These are phyloP conservation scores for Beauveria varroae DNA, from an alignment of 2,329 filamentous ascomycete genomes.

Conservation along the genomic window DNA sequence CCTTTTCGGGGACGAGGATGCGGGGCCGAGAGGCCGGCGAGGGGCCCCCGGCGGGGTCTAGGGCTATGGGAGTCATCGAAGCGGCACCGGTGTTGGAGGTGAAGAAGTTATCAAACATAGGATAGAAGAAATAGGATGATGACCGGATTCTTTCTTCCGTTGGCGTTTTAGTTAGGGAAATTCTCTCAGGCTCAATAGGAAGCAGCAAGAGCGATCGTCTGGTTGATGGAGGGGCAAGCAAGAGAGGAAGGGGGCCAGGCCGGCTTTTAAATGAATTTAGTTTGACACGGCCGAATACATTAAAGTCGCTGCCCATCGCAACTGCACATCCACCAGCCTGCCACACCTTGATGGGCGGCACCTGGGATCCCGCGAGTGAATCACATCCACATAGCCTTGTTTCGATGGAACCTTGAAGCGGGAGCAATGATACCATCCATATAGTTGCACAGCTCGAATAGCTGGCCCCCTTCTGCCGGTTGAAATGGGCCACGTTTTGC, in stretches of 20 bases:
- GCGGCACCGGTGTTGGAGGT: neutral
- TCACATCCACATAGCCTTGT: neutral
- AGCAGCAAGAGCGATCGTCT: neutral
- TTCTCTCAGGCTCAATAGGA: neutral
- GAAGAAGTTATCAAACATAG: neutral
- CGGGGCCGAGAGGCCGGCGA: constrained; percentile 24
- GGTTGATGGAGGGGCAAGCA: neutral
- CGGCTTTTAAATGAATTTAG: neutral
- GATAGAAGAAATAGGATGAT: neutral
- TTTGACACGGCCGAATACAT: constrained; percentile 1
- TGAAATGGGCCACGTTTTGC: neutral
- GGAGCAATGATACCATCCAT: neutral
- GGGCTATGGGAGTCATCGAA: constrained; percentile 17
- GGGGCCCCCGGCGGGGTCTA: neutral
- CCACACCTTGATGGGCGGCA: constrained; percentile 8
- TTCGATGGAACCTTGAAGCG: neutral
- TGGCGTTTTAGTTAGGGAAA: neutral
- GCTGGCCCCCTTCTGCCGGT: neutral
- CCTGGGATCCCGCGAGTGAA: neutral
- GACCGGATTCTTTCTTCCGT: neutral
- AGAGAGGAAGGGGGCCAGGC: neutral
- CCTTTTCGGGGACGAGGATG: constrained; percentile 71
- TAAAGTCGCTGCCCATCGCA: neutral
- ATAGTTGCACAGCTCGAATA: neutral
- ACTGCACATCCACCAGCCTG: neutral